A percentile compares a stretch with the other conserved stretches of the same genome.
phyloP scores from a whole-genome alignment of 2,329 filamentous ascomycete species.

The Aspergillus piperis region DNA sequence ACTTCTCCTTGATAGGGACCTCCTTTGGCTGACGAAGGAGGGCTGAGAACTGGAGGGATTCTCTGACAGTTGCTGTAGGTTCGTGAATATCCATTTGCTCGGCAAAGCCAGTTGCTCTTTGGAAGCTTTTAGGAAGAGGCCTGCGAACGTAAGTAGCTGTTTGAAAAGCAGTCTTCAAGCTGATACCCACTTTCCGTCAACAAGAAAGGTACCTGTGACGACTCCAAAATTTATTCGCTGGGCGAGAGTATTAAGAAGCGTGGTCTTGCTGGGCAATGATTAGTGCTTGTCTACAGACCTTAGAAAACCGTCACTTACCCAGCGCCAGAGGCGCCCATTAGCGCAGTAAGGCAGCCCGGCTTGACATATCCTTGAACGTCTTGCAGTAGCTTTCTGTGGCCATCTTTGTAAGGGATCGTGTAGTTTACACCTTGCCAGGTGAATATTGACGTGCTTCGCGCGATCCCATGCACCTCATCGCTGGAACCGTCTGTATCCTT shows the following conservation, averaged over 20 bases:
- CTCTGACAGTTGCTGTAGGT: slow-evolving; percentile 65
- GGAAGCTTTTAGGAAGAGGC: slow-evolving; percentile 51
- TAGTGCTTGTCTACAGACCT: not conserved
- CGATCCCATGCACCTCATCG: slow-evolving; percentile 52
- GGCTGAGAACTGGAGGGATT: slow-evolving; percentile 67
- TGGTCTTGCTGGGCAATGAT: slow-evolving; percentile 46
- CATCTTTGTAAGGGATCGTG: slow-evolving; percentile 51
- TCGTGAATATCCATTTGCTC: slow-evolving; percentile 70
- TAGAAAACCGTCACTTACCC: slow-evolving; percentile 29
- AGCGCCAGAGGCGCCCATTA: slow-evolving; percentile 75
- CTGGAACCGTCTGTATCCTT: slow-evolving; percentile 21
- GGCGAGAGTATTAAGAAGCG: slow-evolving; percentile 49
- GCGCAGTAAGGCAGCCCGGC: slow-evolving; percentile 73
- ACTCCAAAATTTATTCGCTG: slow-evolving; percentile 49
- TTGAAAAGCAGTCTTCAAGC: not conserved
- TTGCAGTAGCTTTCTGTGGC: slow-evolving; percentile 54
- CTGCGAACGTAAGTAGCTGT: slow-evolving; percentile 24
- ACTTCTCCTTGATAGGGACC: slow-evolving; percentile 62
- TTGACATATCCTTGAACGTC: slow-evolving; percentile 72
- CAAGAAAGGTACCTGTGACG: slow-evolving; percentile 46
- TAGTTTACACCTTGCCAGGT: slow-evolving; percentile 89
- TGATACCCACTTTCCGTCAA: slow-evolving; percentile 45
- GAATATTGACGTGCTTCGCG: slow-evolving; percentile 69
- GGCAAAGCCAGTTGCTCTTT: slow-evolving; percentile 56
- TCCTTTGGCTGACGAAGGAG: slow-evolving; percentile 63